Evolutionary conservation across 345 rosid species (phyloP), one percentile per base, ranked within the genome.

Genomic region (Durio zibethinus): DNA sequence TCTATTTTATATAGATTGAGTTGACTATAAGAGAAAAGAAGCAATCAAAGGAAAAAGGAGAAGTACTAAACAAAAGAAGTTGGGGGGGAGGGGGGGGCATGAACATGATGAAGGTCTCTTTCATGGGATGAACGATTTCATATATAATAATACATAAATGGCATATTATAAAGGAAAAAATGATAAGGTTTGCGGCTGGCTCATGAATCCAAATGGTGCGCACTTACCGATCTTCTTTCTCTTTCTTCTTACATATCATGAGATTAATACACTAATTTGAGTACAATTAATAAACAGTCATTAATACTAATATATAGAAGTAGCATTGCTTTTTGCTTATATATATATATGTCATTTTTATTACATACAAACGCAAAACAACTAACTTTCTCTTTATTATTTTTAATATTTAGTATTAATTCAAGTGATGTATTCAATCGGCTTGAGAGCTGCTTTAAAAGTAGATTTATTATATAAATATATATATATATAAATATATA

Each of bases 51-150:
- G 20, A 68, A 7, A 63, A 8, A 3, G 21, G 8, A 14, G 9
- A 33, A 6, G 2, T 21, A 67, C 10, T 8, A 67, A 67, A 35
- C 35, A 9, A 16, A 16, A 3, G 18, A 15, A 4, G 4, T 0
- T 2, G 14, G 14, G 66, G 21, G 36, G 64, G 18, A 43, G 47
- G n/a, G n/a, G n/a, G n/a, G n/a, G n/a, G 57, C 61, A 56, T 8
- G 35, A 18, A 16, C 4, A 33, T 63, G 48, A 20, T 72, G 75
- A 72, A 72, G 1, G 75, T 53, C 63, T 36, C 48, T 72, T 72
- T 72, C 73, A 45, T 68, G 54, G 73, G 52, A n/a, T n/a, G 18
- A 7, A 67, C 10, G 16, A 9, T 10, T n/a, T n/a, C 43, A 64
- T n/a, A 56, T 12, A n/a, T n/a, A n/a, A n/a, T n/a, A 48, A 47